A percentile compares a stretch with the other conserved stretches of the same genome.
These are phyloP conservation scores for Cladosporium austrohemisphaericum DNA, from an alignment of 2,329 filamentous ascomycete species.

Conservation along the genomic window DNA sequence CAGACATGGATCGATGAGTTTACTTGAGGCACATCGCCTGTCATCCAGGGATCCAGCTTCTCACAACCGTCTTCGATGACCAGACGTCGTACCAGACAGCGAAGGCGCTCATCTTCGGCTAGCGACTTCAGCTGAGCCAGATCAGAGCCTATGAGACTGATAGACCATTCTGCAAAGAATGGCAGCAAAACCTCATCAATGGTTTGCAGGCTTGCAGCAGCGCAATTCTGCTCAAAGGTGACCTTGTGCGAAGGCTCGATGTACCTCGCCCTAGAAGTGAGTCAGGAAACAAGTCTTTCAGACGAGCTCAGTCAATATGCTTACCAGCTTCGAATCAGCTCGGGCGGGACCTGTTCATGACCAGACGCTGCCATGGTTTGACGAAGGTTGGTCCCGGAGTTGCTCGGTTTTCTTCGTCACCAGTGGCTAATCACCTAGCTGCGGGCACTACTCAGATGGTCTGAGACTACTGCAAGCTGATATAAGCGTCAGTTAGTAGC, in stretches of 20 bases:
- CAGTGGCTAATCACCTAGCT: too few relatives aligned
- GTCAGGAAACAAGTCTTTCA: background rate
- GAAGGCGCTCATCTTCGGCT: background rate
- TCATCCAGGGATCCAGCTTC: background rate
- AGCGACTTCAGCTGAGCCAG: background rate
- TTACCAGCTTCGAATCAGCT: background rate
- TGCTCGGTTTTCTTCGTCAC: too few relatives aligned
- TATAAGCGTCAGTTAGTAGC: too few relatives aligned
- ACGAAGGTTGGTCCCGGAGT: too few relatives aligned
- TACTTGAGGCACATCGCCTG: background rate
- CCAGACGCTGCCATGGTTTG: background rate
- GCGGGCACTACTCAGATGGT: too few relatives aligned
- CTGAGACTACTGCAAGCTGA: too few relatives aligned
- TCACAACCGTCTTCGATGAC: constrained; percentile 3
- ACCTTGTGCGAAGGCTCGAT: background rate
- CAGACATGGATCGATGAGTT: background rate
- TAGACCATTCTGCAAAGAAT: constrained; percentile 1
- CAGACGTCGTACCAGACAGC: background rate
- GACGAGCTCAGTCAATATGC: background rate
- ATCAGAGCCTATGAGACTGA: background rate
- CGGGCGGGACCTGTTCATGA: background rate
- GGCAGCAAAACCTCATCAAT: background rate
- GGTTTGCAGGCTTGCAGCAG: background rate
- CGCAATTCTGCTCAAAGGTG: background rate
- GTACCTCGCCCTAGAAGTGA: background rate